These are phyloP conservation scores for Diversispora epigaea DNA, from an alignment of 192 early-diverging fungal species.

Conservation along the genomic window DNA sequence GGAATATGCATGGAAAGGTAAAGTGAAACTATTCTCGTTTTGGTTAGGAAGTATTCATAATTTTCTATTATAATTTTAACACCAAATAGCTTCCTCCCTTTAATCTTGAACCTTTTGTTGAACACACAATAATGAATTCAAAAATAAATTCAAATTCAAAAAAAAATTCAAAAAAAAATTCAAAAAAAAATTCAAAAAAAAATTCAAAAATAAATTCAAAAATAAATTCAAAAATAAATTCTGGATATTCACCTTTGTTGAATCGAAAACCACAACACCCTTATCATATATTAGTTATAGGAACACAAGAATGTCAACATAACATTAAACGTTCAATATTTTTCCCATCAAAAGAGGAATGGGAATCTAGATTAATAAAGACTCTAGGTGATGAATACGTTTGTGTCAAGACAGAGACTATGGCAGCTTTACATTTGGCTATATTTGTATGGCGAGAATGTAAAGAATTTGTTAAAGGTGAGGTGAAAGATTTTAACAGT, in stretches of 20 bases:
- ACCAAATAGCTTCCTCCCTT: slow-evolving; percentile 30
- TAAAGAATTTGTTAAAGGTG: not conserved
- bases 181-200: too few species aligned
- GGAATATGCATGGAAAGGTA: slow-evolving; percentile 50
- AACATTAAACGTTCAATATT: slow-evolving; percentile 53
- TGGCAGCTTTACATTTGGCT: slow-evolving; percentile 49
- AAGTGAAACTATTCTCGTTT: not conserved
- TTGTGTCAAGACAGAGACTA: slow-evolving; percentile 50
- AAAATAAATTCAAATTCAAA: not conserved
- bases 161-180: too few species aligned
- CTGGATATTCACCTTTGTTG: slow-evolving; percentile 32
- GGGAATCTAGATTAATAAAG: slow-evolving; percentile 44
- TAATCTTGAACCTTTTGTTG: slow-evolving; percentile 24
- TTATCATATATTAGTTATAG: slow-evolving; percentile 53
- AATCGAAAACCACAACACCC: slow-evolving; percentile 40
- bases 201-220: too few species aligned
- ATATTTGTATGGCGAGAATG: slow-evolving; percentile 26
- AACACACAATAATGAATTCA: not conserved
- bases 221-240: too few species aligned
- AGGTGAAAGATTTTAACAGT: too few species aligned
- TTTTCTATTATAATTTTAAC: slow-evolving; percentile 2
- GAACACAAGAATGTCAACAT: slow-evolving; percentile 58
- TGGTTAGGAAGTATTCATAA: not conserved
- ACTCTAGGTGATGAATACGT: slow-evolving; percentile 46
- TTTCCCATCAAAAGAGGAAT: slow-evolving; percentile 51